Evolutionary conservation across 176 grass and related monocot genomes (phyloP).

Genomic region (Carex parvula): DNA sequence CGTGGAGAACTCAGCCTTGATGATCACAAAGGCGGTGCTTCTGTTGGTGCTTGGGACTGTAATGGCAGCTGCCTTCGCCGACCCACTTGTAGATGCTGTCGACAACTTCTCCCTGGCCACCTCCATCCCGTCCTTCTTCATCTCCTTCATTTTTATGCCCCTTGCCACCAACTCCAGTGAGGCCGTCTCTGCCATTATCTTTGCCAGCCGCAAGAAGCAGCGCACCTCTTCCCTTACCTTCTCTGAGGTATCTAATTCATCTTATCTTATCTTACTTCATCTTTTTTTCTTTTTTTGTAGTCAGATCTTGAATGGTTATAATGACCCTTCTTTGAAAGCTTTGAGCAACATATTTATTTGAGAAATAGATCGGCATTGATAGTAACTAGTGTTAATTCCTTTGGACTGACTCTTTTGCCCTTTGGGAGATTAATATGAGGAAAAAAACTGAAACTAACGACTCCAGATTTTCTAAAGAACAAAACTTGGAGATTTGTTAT

Average conservation of each 20-base stretch:
- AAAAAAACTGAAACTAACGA: not conserved
- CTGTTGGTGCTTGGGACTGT: conserved; percentile 58
- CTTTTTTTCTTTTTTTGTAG: not conserved
- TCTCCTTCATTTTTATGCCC: conserved; percentile 89
- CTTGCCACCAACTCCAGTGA: conserved; percentile 98
- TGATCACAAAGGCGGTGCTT: conserved; percentile 52
- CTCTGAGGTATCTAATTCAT: conserved; percentile 58
- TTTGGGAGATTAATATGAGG: not conserved
- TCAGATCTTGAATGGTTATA: not conserved
- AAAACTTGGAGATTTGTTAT: not conserved
- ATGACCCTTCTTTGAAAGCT: not conserved
- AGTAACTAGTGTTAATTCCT: not conserved
- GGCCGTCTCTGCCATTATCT: conserved; percentile 86
- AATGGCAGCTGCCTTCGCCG: conserved; percentile 72
- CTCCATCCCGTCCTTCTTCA: conserved; percentile 82
- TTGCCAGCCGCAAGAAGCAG: conserved; percentile 80
- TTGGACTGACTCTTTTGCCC: not conserved
- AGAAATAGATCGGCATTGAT: not conserved
- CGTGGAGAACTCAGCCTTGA: conserved; percentile 50
- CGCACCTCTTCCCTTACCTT: conserved; percentile 79
- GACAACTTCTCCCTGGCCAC: conserved; percentile 87
- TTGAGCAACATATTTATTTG: not conserved
- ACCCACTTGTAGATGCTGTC: conserved; percentile 90
- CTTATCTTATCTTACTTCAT: not conserved
- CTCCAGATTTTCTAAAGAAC: not conserved